Conservation (phyloP, 306 rosid genomes). For the Sesbania bispinosa region DNA sequence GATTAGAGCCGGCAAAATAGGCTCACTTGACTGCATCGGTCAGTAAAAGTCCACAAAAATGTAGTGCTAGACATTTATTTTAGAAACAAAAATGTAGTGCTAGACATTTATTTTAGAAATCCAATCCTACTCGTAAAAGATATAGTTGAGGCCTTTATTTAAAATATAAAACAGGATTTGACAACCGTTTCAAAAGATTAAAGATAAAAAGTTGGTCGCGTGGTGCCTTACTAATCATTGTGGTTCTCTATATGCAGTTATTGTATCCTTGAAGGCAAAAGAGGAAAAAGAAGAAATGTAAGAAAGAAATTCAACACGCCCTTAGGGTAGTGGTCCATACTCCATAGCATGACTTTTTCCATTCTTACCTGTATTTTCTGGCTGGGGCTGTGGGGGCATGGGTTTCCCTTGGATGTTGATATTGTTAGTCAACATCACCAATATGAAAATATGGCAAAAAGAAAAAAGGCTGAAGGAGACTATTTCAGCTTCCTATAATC, state of each 20-base stretch:
- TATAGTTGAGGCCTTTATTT: too few species aligned
- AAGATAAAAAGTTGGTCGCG: too few species aligned
- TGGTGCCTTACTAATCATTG: slow-evolving; percentile 17
- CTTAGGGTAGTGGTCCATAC: neutral
- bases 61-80: too few species aligned
- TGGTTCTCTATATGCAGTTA: slow-evolving; percentile 12
- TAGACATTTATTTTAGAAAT: too few species aligned
- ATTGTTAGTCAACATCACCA: neutral
- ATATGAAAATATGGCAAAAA: neutral
- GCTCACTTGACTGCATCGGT: too few species aligned
- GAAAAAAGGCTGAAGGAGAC: neutral
- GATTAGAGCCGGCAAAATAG: too few species aligned
- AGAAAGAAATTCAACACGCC: neutral
- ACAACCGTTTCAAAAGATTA: too few species aligned
- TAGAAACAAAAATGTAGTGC: too few species aligned
- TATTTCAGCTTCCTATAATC: neutral
- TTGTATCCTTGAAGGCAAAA: slow-evolving; percentile 7
- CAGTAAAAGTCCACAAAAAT: too few species aligned
- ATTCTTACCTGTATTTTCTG: neutral
- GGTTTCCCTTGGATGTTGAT: neutral
- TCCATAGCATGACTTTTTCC: neutral
- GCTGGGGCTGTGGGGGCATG: neutral
- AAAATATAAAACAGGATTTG: too few species aligned
- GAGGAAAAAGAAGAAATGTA: neutral
- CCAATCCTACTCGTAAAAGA: too few species aligned